These are phyloP conservation scores for Fusarium continuum DNA, from an alignment of 2,329 filamentous ascomycete species.

Conservation along the genomic window DNA sequence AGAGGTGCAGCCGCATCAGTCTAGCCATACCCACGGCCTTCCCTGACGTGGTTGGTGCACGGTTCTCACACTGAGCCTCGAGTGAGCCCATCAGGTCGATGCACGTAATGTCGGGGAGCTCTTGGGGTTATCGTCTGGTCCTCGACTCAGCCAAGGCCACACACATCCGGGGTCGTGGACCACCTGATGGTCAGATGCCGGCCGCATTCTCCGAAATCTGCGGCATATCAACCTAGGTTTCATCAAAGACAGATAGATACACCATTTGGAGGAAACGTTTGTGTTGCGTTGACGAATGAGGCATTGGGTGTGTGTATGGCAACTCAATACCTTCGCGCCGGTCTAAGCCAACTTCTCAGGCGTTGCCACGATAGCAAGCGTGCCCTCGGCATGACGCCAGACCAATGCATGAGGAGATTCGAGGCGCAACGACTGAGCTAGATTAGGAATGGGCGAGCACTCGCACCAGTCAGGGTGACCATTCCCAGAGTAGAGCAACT, in stretches of 20 bases:
- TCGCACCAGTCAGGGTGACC: constrained; percentile 40
- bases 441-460: constrained; percentile 43
- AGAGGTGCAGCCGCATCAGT: constrained; percentile 41
- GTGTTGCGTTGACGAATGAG: constrained; percentile 10
- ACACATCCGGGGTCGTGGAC: constrained; percentile 34
- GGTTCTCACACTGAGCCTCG: constrained; percentile 40
- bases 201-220: constrained; percentile 29
- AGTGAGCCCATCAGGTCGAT: constrained; percentile 43
- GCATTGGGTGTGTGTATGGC: constrained; percentile 36
- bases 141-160: constrained; percentile 37
- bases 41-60: constrained; percentile 45
- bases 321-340: constrained; percentile 23
- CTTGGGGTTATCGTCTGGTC: constrained; percentile 29
- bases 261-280: constrained; percentile 22
- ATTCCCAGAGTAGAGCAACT: constrained; percentile 22
- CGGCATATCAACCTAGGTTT: constrained; percentile 29
- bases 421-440: constrained; percentile 37
- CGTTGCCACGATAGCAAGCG: constrained; percentile 53
- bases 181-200: constrained; percentile 42
- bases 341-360: constrained; percentile 44
- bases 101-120: constrained; percentile 42
- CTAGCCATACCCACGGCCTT: constrained; percentile 44
- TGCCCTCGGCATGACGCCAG: constrained; percentile 44
- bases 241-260: constrained; percentile 30
- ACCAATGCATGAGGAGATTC: constrained; percentile 37